Conservation (phyloP, 768 basidiomycete species). For the Lactarius vividus region DNA sequence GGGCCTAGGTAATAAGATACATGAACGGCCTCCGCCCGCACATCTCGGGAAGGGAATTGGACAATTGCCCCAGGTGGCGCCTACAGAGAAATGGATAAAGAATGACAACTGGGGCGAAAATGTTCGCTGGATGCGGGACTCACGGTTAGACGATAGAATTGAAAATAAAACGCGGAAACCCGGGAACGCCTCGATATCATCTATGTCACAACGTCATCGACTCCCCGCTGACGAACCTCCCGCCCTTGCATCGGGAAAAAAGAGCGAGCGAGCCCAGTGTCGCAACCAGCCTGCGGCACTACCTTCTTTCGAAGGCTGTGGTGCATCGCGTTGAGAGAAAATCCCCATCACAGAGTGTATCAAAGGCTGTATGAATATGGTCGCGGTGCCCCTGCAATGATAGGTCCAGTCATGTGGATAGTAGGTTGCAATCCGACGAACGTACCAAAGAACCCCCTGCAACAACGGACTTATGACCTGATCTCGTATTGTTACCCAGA, state of each 20-base stretch:
- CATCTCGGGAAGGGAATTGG: neutral
- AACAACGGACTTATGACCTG: conserved; percentile 65
- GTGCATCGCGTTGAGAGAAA: neutral
- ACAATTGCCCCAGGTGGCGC: neutral
- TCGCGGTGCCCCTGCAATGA: conserved; percentile 12
- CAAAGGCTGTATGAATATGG: conserved; percentile 18
- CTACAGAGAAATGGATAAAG: neutral
- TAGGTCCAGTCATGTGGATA: neutral
- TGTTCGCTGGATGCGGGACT: neutral
- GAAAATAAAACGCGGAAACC: neutral
- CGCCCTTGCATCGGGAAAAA: neutral
- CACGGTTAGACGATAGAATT: neutral
- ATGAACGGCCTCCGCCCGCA: neutral
- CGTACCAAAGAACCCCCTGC: conserved; percentile 68
- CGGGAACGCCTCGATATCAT: neutral
- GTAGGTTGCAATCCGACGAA: neutral
- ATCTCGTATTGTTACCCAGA: conserved; percentile 65
- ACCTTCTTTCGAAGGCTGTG: conserved; percentile 5
- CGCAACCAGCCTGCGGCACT: conserved; percentile 17
- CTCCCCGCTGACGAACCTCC: neutral
- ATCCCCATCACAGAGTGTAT: neutral
- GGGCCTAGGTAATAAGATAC: neutral
- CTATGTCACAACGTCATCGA: conserved; percentile 7
- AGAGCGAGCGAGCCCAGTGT: conserved; percentile 17
- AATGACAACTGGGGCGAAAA: neutral